A percentile compares a stretch with the other conserved stretches of the same genome.
Conservation (phyloP, 1,139 yeast species). For the Taiozyma onychis region DNA sequence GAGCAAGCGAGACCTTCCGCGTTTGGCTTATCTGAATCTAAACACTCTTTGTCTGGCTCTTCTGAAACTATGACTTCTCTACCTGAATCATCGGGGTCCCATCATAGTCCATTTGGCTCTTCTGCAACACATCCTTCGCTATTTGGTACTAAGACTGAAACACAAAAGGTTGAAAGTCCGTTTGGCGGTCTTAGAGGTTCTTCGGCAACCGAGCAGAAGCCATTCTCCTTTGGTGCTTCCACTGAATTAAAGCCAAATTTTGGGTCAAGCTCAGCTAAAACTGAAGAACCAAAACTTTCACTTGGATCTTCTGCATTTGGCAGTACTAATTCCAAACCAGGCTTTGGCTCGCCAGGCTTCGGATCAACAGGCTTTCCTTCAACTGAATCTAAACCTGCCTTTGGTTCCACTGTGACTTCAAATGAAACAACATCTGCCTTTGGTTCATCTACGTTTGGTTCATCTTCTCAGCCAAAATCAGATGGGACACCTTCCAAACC, state of each 20-base stretch:
- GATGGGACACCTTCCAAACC: constrained; percentile 12
- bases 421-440: constrained; percentile 7
- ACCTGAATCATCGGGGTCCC: constrained; percentile 17
- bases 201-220: not conserved
- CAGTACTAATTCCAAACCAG: not conserved
- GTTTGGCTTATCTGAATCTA: not conserved
- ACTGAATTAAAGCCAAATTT: constrained; percentile 10
- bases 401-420: constrained; percentile 15
- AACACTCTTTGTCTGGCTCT: not conserved
- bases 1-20: not conserved
- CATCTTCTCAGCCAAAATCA: constrained; percentile 1
- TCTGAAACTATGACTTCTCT: constrained; percentile 1
- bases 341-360: not conserved
- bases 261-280: not conserved
- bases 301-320: not conserved
- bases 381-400: constrained; percentile 10
- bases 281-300: constrained; percentile 1
- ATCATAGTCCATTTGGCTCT: constrained; percentile 11
- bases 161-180: constrained; percentile 1
- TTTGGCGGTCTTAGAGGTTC: not conserved
- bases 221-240: constrained; percentile 1
- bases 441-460: constrained; percentile 19
- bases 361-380: not conserved
- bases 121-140: constrained; percentile 2
- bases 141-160: constrained; percentile 17